Base-by-base conservation (phyloP, 371 early-diverging fungal genomes). In the Mucor lusitanicus region DNA sequence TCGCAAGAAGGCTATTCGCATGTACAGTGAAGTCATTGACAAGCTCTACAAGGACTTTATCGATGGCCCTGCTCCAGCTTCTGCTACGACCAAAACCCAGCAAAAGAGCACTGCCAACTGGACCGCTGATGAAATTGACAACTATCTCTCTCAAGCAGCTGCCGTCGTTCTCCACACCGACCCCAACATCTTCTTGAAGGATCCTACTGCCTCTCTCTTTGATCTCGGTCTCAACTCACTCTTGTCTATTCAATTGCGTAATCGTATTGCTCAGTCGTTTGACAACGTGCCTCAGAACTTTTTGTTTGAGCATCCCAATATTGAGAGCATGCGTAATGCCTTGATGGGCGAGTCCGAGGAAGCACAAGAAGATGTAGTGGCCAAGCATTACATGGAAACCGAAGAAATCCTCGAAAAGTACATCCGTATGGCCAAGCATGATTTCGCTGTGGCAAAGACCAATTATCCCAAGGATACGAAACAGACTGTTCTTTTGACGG, bases 401-500 rank as follows among this genome's bases (percentile, higher is more conserved):
- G 39, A 69, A 61, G n/a, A 57, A 2, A 44, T 74, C n/a, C 58
- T 70, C 0, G 23, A 65, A 3, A 17, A 28, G 0, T 80, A 80
- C 37, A 21, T 78, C 2, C 33, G 59, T 12, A 64, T 60, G 1
- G 76, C 78, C 37, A 57, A 62, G 7, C 9, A 32, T 0, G 77
- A 81, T 27, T 65, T 62, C 7, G 15, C 62, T 13, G 12, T 11
- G 15, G 40, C 40, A 6, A 6, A 3, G 15, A 11, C 17, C 17
- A 40, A 17, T 6, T 40, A 9, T 48, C 12, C 12, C n/a, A 15
- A 35, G 7, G 54, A 37, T 0, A 27, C 37, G 7, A 42, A 37
- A 11, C 66, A 73, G 1, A 69, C 75, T 0, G 60, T 81, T 28
- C 33, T 83, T 27, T 35, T 81, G 5, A 78, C 83, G 2, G 83